phyloP scores from a whole-genome alignment of 768 basidiomycete genomes.

The Phlebiopsis flavidoalba region DNA sequence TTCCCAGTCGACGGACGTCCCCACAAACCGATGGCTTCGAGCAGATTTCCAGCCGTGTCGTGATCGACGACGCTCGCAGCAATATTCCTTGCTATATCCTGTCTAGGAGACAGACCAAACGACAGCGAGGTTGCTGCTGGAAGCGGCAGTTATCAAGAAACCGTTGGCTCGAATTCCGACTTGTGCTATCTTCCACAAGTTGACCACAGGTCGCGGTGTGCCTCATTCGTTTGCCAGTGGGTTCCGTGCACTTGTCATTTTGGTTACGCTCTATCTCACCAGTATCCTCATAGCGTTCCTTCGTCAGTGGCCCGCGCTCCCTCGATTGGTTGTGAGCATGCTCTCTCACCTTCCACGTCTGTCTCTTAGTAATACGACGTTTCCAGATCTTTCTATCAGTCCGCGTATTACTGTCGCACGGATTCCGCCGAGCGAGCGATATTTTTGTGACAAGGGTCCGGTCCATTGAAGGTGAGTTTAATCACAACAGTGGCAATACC shows the following conservation, averaged over 20 bases:
- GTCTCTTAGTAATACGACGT: too few relatives aligned
- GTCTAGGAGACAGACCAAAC: background rate
- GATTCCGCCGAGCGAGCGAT: constrained; percentile 45
- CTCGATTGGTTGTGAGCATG: constrained; percentile 54
- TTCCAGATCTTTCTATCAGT: constrained; percentile 59
- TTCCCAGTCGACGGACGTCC: constrained; percentile 14
- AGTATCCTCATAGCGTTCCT: constrained; percentile 39
- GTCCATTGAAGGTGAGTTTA: constrained; percentile 40
- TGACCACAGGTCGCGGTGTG: constrained; percentile 47
- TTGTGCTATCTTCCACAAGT: constrained; percentile 56
- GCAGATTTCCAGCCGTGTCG: background rate
- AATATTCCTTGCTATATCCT: background rate
- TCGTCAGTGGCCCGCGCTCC: constrained; percentile 62
- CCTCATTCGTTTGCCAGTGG: constrained; percentile 58
- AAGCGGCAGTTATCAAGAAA: constrained; percentile 4
- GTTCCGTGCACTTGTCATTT: constrained; percentile 2
- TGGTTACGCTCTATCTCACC: background rate
- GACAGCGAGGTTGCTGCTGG: background rate
- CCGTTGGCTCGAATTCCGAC: constrained; percentile 41
- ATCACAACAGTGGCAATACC: background rate
- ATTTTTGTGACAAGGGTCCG: constrained; percentile 54
- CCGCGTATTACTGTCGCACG: constrained; percentile 42
- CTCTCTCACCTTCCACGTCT: background rate
- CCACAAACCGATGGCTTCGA: background rate
- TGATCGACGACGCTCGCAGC: background rate